Evolutionary conservation across 495 filamentous ascomycete genomes (phyloP).

Genomic region (Neurospora sublineolata): DNA sequence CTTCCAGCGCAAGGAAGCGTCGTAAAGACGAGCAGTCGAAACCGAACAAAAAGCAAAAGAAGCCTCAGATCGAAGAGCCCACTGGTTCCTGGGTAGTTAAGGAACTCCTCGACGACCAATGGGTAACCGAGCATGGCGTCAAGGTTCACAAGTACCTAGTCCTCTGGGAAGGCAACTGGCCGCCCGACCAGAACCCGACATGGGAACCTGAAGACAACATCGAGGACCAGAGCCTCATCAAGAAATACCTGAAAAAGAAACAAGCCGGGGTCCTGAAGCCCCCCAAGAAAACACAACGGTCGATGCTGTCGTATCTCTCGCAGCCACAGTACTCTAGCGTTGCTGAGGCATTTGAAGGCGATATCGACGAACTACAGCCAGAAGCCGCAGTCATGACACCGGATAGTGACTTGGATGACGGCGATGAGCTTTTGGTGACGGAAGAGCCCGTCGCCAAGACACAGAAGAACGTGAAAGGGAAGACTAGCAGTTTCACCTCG

Average conservation of each 20-base stretch:
- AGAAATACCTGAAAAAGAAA: constrained; percentile 22
- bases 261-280: constrained; percentile 8
- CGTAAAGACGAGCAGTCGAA: not conserved
- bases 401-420: constrained; percentile 2
- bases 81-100: constrained; percentile 26
- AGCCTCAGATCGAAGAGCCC: not conserved
- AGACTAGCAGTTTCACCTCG: not conserved
- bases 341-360: constrained; percentile 30
- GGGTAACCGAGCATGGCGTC: constrained; percentile 9
- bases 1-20: not conserved
- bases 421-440: constrained; percentile 12
- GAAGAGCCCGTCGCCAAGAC: not conserved
- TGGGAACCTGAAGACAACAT: constrained; percentile 39
- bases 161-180: constrained; percentile 38
- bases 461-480: not conserved
- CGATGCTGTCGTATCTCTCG: constrained; percentile 4
- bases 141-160: constrained; percentile 30
- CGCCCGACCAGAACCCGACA: constrained; percentile 31
- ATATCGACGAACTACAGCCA: constrained; percentile 7
- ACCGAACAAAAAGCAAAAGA: constrained; percentile 3
- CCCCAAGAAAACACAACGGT: constrained; percentile 3
- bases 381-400: not conserved
- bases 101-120: constrained; percentile 24
- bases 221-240: constrained; percentile 15
- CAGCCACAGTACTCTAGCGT: constrained; percentile 27